Percentiles rank a stretch among this genome's conserved stretches.
Conservation (phyloP, 1,284 basidiomycete species). For the Austroboletus rostrupii region DNA sequence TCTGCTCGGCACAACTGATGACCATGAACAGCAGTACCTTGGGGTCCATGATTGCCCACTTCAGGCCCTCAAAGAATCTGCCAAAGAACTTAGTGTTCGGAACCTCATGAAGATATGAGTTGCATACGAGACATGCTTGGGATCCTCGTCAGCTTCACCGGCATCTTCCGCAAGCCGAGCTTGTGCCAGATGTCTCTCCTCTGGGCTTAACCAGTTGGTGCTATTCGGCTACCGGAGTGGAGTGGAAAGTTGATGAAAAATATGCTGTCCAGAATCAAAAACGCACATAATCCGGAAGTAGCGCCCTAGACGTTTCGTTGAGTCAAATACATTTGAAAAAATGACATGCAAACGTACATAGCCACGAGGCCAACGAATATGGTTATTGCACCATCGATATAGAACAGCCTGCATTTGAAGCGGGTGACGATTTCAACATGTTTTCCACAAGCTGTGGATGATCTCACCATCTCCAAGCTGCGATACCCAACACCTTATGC, state of each 20-base stretch:
- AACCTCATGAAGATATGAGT: no score
- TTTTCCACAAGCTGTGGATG: neutral
- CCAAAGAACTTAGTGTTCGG: neutral
- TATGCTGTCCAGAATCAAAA: neutral
- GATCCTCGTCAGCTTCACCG: conserved; percentile 67
- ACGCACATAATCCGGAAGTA: conserved; percentile 53
- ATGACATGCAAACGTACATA: conserved; percentile 39
- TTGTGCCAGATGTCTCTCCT: conserved; percentile 66
- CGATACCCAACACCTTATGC: conserved; percentile 64
- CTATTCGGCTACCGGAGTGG: conserved; percentile 48
- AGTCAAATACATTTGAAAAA: neutral
- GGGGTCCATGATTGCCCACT: conserved; percentile 59
- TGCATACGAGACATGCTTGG: conserved; percentile 51
- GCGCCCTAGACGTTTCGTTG: conserved; percentile 34
- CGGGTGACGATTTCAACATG: neutral
- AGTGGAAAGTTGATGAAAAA: neutral
- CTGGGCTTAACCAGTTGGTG: conserved; percentile 58
- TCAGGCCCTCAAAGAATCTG: conserved; percentile 53
- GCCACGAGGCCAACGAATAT: conserved; percentile 52
- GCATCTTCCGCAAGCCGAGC: conserved; percentile 71
- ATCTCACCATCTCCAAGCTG: conserved; percentile 66
- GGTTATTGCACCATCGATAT: conserved; percentile 59
- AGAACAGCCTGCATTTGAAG: conserved; percentile 44
- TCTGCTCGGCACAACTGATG: conserved; percentile 48
- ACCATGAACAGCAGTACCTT: conserved; percentile 61